Percentiles rank a stretch among this genome's conserved stretches.
phyloP scores from a whole-genome alignment of 1,284 basidiomycete species.

The Malassezia brasiliensis region DNA sequence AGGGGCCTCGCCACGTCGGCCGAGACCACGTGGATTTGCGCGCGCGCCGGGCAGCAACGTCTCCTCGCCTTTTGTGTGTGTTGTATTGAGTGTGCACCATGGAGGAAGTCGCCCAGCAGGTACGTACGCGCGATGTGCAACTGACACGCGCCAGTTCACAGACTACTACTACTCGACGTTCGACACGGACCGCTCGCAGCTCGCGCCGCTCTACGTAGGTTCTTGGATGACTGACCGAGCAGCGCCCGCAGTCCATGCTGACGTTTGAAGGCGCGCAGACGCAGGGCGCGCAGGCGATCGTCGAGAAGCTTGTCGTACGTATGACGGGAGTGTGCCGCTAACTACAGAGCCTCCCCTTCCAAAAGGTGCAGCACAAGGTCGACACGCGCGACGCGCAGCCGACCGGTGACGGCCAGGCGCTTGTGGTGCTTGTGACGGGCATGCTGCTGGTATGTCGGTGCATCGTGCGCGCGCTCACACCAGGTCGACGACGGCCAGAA shows the following conservation, averaged over 20 bases:
- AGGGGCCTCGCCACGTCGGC: background rate
- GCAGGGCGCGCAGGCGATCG: constrained; percentile 58
- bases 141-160: constrained; percentile 29
- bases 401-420: constrained; percentile 58
- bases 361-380: constrained; percentile 70
- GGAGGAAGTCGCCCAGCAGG: constrained; percentile 41
- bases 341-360: constrained; percentile 67
- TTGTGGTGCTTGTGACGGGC: constrained; percentile 84
- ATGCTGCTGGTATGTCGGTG: constrained; percentile 53
- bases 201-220: constrained; percentile 65
- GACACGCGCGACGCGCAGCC: constrained; percentile 82
- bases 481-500: constrained; percentile 30
- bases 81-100: constrained; percentile 13
- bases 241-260: constrained; percentile 80
- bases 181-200: constrained; percentile 55
- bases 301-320: constrained; percentile 61
- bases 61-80: background rate
- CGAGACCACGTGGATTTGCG: background rate
- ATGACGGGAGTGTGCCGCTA: background rate
- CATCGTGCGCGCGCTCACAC: background rate
- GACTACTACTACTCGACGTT: constrained; percentile 54
- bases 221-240: constrained; percentile 4
- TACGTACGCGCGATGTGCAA: background rate
- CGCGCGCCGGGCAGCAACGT: background rate
- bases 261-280: constrained; percentile 67